Evolutionary conservation across 495 filamentous ascomycete genomes (phyloP).

Genomic region (Hypomontagnella submonticulosa): DNA sequence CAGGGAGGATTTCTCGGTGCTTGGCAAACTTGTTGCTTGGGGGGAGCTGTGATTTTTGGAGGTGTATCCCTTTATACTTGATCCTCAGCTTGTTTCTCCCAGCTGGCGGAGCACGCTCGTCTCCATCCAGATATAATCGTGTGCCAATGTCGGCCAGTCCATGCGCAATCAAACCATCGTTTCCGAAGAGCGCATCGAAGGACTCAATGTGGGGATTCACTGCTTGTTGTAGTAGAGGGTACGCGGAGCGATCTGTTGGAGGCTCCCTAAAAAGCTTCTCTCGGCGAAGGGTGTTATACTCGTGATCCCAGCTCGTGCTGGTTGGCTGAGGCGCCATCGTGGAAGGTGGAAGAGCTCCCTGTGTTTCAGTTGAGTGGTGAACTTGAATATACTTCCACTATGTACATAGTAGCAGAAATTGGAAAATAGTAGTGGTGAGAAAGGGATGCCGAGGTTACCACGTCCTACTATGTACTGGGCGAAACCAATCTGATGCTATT

Average conservation of each 20-base stretch:
- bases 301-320: constrained; percentile 77
- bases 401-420: not conserved
- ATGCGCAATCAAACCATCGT: constrained; percentile 72
- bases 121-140: constrained; percentile 86
- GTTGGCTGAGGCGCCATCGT: constrained; percentile 68
- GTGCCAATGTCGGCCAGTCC: constrained; percentile 89
- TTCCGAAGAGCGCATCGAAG: constrained; percentile 91
- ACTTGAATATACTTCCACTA: not conserved
- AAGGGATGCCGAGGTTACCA: no score
- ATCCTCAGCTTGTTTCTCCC: constrained; percentile 77
- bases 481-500: constrained; percentile 14
- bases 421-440: not conserved
- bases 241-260: constrained; percentile 86
- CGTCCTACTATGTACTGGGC: not conserved
- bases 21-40: constrained; percentile 79
- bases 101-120: constrained; percentile 62
- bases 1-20: constrained; percentile 85
- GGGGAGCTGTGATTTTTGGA: constrained; percentile 80
- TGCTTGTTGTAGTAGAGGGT: constrained; percentile 83
- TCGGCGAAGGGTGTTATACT: constrained; percentile 82
- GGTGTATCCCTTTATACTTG: constrained; percentile 77
- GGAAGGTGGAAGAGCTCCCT: constrained; percentile 37
- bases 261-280: constrained; percentile 89
- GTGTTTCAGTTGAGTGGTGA: not conserved
- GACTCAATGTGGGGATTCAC: constrained; percentile 92